These are phyloP conservation scores for Chlamydomonas reinhardtii DNA, from an alignment of 163 green algal species.

Conservation along the genomic window DNA sequence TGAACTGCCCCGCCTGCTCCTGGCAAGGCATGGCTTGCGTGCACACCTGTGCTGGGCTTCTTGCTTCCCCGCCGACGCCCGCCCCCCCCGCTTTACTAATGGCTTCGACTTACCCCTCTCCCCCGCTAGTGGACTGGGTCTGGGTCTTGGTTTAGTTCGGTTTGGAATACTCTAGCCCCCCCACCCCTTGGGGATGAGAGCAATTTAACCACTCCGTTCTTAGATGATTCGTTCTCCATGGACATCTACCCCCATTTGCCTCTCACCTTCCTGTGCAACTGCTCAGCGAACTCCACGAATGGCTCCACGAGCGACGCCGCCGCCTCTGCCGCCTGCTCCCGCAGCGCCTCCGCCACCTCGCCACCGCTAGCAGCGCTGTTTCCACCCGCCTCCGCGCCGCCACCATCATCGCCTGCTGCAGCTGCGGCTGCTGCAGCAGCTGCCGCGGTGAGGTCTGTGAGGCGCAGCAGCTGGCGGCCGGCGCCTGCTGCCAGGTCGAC, in stretches of 20 bases:
- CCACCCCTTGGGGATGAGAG: too few relatives aligned
- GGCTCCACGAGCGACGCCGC: background rate
- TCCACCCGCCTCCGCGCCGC: background rate
- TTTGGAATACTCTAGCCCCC: too few relatives aligned
- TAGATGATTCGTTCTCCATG: too few relatives aligned
- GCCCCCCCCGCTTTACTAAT: too few relatives aligned
- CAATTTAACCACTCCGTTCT: too few relatives aligned
- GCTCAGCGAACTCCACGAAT: conserved; percentile 23
- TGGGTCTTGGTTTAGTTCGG: too few relatives aligned
- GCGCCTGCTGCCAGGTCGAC: background rate
- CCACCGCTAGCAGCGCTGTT: background rate
- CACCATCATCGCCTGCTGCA: background rate
- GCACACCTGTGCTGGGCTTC: too few relatives aligned
- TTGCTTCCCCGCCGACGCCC: too few relatives aligned
- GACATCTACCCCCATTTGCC: too few relatives aligned
- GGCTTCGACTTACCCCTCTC: too few relatives aligned
- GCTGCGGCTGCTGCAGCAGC: background rate
- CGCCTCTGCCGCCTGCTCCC: background rate
- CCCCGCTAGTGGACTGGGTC: too few relatives aligned
- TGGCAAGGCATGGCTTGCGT: background rate
- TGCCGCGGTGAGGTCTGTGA: background rate
- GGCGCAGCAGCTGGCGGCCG: background rate
- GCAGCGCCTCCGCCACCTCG: background rate
- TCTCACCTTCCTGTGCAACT: background rate
- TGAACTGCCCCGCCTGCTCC: too few relatives aligned